Base-by-base conservation (phyloP, 1,139 yeast species). In the Kodamaea arcana region DNA sequence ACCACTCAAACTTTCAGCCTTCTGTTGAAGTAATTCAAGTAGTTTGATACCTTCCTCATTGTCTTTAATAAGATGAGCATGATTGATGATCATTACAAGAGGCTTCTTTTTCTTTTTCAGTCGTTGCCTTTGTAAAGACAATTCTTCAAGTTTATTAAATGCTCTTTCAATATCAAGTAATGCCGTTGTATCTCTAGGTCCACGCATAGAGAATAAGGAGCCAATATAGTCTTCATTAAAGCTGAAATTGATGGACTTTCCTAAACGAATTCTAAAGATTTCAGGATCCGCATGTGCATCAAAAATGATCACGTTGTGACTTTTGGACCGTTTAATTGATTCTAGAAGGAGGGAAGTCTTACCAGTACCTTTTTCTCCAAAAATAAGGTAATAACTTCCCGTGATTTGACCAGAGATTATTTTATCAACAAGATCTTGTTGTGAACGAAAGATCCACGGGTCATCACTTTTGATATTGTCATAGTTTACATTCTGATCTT, bases 221-320 rank as follows among this genome's bases (percentile, higher is more conserved):
- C 95, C 95, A 41, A 85, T 78, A 52, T 85, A 85, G 54, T 85
- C 95, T 51, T 85, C 95, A 45, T 75, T 82, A 51, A 72, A 85
- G 25, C 80, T 78, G 54, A 80, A 85, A 44, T 83, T 78, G 32
- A 85, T 62, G 0, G 94, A 92, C 43, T 76, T 73, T 3, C 95
- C 95, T 7, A 85, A 62, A 33, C 95, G 61, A 15, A 85, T 74
- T 42, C 95, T 66, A 52, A 85, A 82, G 34, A 85, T 80, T 54
- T 85, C 95, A 0, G 94, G 88, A 52, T 85, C 95, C 0, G 92
- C 83, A 50, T 84, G 94, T 1, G 94, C 94, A 53, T 85, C 94
- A 46, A 85, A 65, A 40, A 82, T 71, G 1, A 87, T 76, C 33
- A 87, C 86, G 48, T 81, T 78, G 38, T 60, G 60, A 1, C 92